Evolutionary conservation across 2,329 filamentous ascomycete genomes (phyloP).

Genomic region (Phialophora chinensis): DNA sequence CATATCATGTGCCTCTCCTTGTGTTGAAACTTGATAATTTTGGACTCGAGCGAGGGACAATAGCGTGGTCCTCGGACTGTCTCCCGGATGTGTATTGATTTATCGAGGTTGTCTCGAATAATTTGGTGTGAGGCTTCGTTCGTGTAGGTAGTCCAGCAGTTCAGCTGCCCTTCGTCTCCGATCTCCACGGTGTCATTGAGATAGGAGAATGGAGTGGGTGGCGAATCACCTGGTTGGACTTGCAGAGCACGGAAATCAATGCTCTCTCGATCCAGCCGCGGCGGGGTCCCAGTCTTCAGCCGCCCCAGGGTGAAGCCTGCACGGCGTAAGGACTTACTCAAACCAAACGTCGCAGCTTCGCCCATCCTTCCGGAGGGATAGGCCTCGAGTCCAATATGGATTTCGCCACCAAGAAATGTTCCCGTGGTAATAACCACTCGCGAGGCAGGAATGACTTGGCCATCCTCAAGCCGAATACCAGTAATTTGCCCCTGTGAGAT

Average conservation of each 20-base stretch:
- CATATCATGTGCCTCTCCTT: constrained; percentile 87
- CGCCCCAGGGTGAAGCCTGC: constrained; percentile 89
- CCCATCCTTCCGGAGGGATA: constrained; percentile 91
- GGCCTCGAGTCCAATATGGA: constrained; percentile 86
- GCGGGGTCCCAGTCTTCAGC: constrained; percentile 94
- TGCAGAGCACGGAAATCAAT: constrained; percentile 79
- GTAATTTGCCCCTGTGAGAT: constrained; percentile 73
- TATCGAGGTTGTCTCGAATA: constrained; percentile 87
- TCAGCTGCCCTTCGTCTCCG: constrained; percentile 71
- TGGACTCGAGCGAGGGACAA: constrained; percentile 93
- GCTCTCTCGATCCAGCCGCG: constrained; percentile 77
- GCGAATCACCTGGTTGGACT: constrained; percentile 79
- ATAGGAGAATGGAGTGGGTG: constrained; percentile 89
- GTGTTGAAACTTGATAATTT: constrained; percentile 84
- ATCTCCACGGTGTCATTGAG: constrained; percentile 80
- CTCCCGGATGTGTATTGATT: constrained; percentile 94
- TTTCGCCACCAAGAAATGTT: constrained; percentile 93
- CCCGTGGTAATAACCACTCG: constrained; percentile 94
- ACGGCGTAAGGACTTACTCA: constrained; percentile 87
- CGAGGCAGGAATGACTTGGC: constrained; percentile 78
- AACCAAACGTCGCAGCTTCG: constrained; percentile 87
- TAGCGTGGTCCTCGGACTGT: constrained; percentile 93
- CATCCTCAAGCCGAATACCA: constrained; percentile 85
- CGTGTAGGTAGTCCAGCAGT: constrained; percentile 87
- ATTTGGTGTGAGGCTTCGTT: constrained; percentile 82